Evolutionary conservation across 768 basidiomycete species (phyloP).

Genomic region (Scleroderma citrinum): DNA sequence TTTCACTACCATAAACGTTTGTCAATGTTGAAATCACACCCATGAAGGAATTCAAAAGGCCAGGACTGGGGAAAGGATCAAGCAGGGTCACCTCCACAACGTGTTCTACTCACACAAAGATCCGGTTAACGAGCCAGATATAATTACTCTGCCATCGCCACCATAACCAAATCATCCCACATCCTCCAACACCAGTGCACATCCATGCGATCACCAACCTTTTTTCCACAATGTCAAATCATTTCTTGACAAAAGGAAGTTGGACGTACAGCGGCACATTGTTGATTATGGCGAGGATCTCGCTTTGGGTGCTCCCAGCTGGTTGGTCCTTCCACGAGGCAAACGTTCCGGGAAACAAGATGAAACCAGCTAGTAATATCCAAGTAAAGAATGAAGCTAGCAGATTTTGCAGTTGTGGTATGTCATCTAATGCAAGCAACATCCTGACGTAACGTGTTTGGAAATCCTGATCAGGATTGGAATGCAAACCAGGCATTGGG

Average conservation of each 20-base stretch:
- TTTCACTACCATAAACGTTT: slow-evolving; percentile 45
- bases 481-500: slow-evolving; percentile 14
- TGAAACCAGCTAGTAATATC: slow-evolving; percentile 57
- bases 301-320: slow-evolving; percentile 26
- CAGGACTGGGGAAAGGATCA: slow-evolving; percentile 37
- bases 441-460: slow-evolving; percentile 54
- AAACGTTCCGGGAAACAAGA: slow-evolving; percentile 60
- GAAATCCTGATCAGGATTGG: slow-evolving; percentile 14
- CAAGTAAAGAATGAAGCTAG: slow-evolving; percentile 56
- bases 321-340: slow-evolving; percentile 32
- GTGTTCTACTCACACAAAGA: slow-evolving; percentile 43
- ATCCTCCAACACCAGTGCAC: slow-evolving; percentile 47
- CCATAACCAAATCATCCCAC: slow-evolving; percentile 55
- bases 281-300: slow-evolving; percentile 33
- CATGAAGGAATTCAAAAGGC: slow-evolving; percentile 49
- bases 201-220: slow-evolving; percentile 51
- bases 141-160: slow-evolving; percentile 57
- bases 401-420: slow-evolving; percentile 44
- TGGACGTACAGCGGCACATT: slow-evolving; percentile 41
- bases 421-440: slow-evolving; percentile 55
- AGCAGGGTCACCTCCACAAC: background rate
- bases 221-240: background rate
- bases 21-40: slow-evolving; percentile 52
- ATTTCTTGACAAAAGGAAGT: background rate
- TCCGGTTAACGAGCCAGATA: slow-evolving; percentile 50